These are phyloP conservation scores for Colletotrichum euphorbiae DNA, from an alignment of 2,329 filamentous ascomycete genomes.

Conservation along the genomic window DNA sequence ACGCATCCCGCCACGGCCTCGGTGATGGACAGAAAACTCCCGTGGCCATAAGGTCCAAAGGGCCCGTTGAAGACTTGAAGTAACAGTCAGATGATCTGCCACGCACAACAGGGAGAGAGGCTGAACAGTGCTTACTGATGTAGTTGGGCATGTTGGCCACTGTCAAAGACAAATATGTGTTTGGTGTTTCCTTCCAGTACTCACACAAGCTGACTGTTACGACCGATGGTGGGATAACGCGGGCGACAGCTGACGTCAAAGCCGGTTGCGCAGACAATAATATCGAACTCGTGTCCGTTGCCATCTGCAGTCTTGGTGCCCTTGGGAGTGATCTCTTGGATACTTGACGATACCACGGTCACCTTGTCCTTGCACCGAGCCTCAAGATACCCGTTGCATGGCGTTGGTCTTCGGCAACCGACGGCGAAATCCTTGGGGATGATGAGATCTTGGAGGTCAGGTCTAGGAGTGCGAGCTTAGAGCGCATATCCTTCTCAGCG, in stretches of 20 bases:
- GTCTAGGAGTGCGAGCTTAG: slow-evolving; percentile 52
- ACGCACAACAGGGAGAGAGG: too few relatives aligned
- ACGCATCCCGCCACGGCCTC: slow-evolving; percentile 46
- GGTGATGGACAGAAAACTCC: slow-evolving; percentile 44
- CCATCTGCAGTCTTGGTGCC: slow-evolving; percentile 47
- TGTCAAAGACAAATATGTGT: slow-evolving; percentile 42
- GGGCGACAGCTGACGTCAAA: slow-evolving; percentile 45
- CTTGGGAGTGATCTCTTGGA: slow-evolving; percentile 45
- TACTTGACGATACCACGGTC: slow-evolving; percentile 41
- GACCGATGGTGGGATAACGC: slow-evolving; percentile 42
- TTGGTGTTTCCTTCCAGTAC: slow-evolving; percentile 41
- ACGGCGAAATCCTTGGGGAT: slow-evolving; percentile 49
- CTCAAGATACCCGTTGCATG: slow-evolving; percentile 47
- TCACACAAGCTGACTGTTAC: slow-evolving; percentile 40
- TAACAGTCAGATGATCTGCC: background rate
- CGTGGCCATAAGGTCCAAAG: slow-evolving; percentile 45
- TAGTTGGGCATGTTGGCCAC: slow-evolving; percentile 45
- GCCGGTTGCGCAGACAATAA: slow-evolving; percentile 51
- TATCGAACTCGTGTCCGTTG: slow-evolving; percentile 45
- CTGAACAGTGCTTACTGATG: slow-evolving; percentile 37
- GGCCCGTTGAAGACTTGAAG: slow-evolving; percentile 43
- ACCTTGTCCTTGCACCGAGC: slow-evolving; percentile 45
- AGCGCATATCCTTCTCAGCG: slow-evolving; percentile 51
- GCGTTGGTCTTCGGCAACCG: slow-evolving; percentile 43
- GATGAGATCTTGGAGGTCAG: slow-evolving; percentile 57